These are phyloP conservation scores for Globisporangium paroecandrum DNA, from an alignment of 352 stramenopile species.

Conservation along the genomic window DNA sequence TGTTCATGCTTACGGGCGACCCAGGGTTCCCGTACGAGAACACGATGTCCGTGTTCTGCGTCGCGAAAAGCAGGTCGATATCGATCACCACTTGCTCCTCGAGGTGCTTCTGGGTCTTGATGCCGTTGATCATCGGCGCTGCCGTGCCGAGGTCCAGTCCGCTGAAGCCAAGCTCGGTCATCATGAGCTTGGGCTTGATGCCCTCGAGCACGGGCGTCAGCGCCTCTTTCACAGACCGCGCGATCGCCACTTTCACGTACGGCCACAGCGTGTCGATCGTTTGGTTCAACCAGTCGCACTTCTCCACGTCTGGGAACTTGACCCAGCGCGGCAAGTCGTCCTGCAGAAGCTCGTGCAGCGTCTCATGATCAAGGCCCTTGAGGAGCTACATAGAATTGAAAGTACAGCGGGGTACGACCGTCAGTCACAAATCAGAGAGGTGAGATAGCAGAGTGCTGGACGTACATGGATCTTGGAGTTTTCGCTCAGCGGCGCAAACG, in stretches of 20 bases:
- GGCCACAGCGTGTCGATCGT: conserved; percentile 42
- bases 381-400: conserved; percentile 20
- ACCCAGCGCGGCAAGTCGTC: conserved; percentile 43
- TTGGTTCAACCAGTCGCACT: conserved; percentile 46
- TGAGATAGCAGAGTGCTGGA: background rate
- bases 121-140: conserved; percentile 39
- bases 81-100: conserved; percentile 47
- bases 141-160: conserved; percentile 40
- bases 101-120: conserved; percentile 36
- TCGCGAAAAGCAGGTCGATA: conserved; percentile 39
- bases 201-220: conserved; percentile 32
- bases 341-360: conserved; percentile 37
- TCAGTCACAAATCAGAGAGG: background rate
- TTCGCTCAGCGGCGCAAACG: conserved; percentile 26
- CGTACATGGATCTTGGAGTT: conserved; percentile 32
- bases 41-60: conserved; percentile 41
- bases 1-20: conserved; percentile 32
- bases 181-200: conserved; percentile 39
- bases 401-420: background rate
- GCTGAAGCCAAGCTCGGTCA: conserved; percentile 40
- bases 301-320: conserved; percentile 47
- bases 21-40: conserved; percentile 37
- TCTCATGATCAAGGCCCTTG: conserved; percentile 34
- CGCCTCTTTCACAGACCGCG: conserved; percentile 31
- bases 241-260: conserved; percentile 42